phyloP scores from a whole-genome alignment of 2,329 filamentous ascomycete species.

The Sphaerostilbella broomeana region DNA sequence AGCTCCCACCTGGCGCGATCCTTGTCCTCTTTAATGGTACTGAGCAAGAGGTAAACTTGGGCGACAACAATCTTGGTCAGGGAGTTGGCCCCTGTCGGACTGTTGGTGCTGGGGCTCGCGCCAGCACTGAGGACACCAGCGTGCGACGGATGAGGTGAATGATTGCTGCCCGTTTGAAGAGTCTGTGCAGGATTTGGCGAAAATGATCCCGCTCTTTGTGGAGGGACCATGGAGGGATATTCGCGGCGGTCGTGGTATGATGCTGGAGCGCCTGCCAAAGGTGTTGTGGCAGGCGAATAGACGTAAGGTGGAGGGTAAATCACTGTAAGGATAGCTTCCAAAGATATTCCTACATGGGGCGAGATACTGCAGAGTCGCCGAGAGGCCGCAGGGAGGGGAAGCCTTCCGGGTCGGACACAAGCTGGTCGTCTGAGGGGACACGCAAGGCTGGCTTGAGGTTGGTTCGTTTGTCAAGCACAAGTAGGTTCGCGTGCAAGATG shows the following conservation, averaged over 20 bases:
- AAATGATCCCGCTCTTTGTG: conserved; percentile 57
- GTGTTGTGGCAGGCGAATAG: conserved; percentile 28
- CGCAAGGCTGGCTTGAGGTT: not conserved
- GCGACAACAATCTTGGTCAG: conserved; percentile 91
- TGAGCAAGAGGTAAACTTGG: conserved; percentile 89
- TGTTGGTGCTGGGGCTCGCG: conserved; percentile 56
- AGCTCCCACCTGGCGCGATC: conserved; percentile 85
- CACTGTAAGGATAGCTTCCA: conserved; percentile 17
- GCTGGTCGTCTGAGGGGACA: conserved; percentile 4
- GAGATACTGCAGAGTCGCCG: conserved; percentile 7
- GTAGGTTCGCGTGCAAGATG: conserved; percentile 12
- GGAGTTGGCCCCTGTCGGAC: conserved; percentile 56
- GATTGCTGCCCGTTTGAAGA: conserved; percentile 49
- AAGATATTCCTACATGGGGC: conserved; percentile 31
- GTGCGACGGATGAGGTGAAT: conserved; percentile 53
- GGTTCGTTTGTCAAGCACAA: conserved; percentile 4
- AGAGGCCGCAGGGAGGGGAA: conserved; percentile 8
- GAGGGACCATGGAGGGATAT: conserved; percentile 51
- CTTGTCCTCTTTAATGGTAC: conserved; percentile 91
- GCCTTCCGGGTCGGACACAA: conserved; percentile 5
- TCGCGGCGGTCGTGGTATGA: conserved; percentile 25
- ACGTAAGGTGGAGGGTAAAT: conserved; percentile 24
- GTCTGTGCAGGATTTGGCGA: conserved; percentile 54
- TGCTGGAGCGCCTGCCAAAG: conserved; percentile 31
- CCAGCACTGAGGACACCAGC: conserved; percentile 51